Evolutionary conservation across 148 eudicot genomes (phyloP).

Genomic region (Oxyria digyna): DNA sequence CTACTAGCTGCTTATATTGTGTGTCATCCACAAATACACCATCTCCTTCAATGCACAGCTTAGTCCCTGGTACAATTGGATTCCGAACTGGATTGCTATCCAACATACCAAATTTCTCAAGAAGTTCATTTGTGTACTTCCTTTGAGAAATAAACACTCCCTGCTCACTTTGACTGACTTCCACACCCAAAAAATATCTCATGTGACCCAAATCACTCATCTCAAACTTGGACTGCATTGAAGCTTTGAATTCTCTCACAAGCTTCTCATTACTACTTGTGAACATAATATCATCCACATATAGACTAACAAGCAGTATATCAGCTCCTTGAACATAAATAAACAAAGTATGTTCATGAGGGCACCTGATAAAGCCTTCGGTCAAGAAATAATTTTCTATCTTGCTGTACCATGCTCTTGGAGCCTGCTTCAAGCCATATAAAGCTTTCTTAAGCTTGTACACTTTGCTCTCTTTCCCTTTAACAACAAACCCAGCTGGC

Average conservation of each 20-base stretch:
- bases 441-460: constrained; percentile 7
- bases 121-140: neutral
- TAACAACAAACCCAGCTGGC: constrained; percentile 6
- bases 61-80: neutral
- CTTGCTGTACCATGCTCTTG: constrained; percentile 10
- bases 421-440: constrained; percentile 14
- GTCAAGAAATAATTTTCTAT: neutral
- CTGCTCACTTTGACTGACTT: constrained; percentile 3
- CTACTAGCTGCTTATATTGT: neutral
- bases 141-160: constrained; percentile 2
- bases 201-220: constrained; percentile 4
- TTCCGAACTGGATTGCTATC: neutral
- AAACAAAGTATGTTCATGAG: neutral
- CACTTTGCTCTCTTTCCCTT: constrained; percentile 7
- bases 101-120: neutral
- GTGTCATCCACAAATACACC: neutral
- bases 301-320: neutral
- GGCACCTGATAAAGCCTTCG: neutral
- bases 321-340: neutral
- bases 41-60: neutral
- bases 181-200: neutral
- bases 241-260: neutral
- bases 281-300: constrained; percentile 10
- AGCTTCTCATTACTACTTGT: neutral
- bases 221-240: neutral